Conservation (phyloP, 768 basidiomycete genomes). For the Auriscalpium microsporum region DNA sequence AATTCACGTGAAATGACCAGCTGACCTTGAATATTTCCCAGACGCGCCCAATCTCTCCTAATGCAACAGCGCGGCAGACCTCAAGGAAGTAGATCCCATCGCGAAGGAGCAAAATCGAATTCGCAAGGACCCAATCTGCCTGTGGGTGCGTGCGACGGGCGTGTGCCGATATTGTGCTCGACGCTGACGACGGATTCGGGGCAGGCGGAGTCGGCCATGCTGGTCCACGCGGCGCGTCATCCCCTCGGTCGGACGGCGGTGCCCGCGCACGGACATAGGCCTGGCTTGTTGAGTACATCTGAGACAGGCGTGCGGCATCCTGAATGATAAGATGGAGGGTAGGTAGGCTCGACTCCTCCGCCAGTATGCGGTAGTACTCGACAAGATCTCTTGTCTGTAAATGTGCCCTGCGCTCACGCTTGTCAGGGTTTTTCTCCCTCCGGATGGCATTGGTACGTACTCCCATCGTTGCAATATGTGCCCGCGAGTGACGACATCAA, state of each 20-base stretch:
- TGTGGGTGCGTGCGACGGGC: background rate
- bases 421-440: background rate
- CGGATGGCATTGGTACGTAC: slow-evolving; percentile 5
- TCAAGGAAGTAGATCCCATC: slow-evolving; percentile 2
- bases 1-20: background rate
- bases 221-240: no score
- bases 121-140: background rate
- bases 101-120: slow-evolving; percentile 3
- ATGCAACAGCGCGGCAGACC: background rate
- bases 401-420: background rate
- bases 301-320: background rate
- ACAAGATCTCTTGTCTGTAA: background rate
- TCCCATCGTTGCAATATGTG: slow-evolving; percentile 18
- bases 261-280: background rate
- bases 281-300: background rate
- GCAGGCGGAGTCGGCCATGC: no score
- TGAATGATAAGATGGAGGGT: background rate
- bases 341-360: background rate
- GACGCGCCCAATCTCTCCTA: slow-evolving; percentile 2
- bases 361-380: background rate
- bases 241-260: background rate
- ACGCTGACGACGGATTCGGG: no score
- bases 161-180: background rate
- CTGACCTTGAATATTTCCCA: slow-evolving; percentile 4
- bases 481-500: slow-evolving; percentile 4